Evolutionary conservation across 345 rosid genomes (phyloP), one percentile per base, ranked within the genome.

Genomic region (Moricandia moricandioides): DNA sequence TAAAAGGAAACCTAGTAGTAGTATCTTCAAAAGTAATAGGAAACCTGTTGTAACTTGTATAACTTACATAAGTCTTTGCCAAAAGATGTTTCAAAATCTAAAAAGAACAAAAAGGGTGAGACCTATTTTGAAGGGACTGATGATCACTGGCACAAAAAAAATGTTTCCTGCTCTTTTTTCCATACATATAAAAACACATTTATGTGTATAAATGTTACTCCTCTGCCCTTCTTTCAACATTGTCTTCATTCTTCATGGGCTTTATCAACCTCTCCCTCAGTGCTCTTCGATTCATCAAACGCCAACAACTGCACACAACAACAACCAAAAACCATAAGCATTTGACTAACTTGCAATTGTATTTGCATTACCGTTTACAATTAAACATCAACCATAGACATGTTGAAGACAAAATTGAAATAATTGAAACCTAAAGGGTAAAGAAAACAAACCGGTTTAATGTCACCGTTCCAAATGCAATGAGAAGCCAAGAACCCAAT

Each of bases 401-500:
- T 62, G 30, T 17, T 29, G n/a, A n/a, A 18, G n/a, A n/a, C n/a
- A n/a, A n/a, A n/a, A n/a, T 39, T 65, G 8, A 16, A 49, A 35
- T 10, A n/a, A 43, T 47, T 1, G 13, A 35, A 34, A 14, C 26
- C 74, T 21, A 26, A 14, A 17, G 51, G 51, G 30, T 33, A n/a
- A 47, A 63, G 67, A 31, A 40, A 74, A 85, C 93, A n/a, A 54
- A 96, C 99, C 88, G 81, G 93, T 86, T 92, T 96, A 45, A 91
- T 89, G 31, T 96, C 99, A 7, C 97, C 97, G 35, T 92, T 96
- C 93, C 91, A 92, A 59, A 91, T 17, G 83, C 90, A 89, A 79
- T 96, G 99, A 80, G 82, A 88, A 66, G 88, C 96, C 84, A 96
- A 85, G 84, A 86, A 92, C 71, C 99, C 99, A 11, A 96, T 87